Evolutionary conservation across 306 rosid species (phyloP), one percentile per base, ranked within the genome.

Genomic region (Rosa lucieae): DNA sequence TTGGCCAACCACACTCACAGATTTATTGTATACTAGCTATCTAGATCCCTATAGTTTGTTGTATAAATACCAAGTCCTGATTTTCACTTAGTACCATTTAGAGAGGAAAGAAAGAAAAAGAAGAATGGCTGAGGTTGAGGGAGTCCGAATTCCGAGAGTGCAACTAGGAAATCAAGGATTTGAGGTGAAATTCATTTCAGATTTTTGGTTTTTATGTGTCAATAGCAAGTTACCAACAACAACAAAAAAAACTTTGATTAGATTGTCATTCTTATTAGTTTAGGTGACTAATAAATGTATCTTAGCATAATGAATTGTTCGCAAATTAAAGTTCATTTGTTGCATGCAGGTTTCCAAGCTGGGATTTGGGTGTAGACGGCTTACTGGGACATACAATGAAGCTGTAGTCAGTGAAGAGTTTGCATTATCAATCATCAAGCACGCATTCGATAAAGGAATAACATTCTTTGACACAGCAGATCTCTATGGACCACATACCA

Each of bases 161-260:
- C 80, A 76, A 67, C 87, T 87, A 65, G 93, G 90, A 79, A 78
- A n/a, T 29, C 86, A 76, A 67, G 93, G 93, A 78, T 78, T 89
- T 6, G 79, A 87, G 89, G 93, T 84, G 48, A 17, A 37, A 10
- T n/a, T 46, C n/a, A 69, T 63, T 51, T 76, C 10, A 1, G 39
- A 20, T 75, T 15, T 15, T 53, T 44, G 48, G n/a, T 1, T 32
- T 32, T 32, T 32, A 32, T 32, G 35, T 32, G 35, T 32, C 35
- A 32, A 32, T 32, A 32, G 35, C 35, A 32, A 32, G 35, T 32
- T 32, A 32, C 35, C 35, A 32, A 32, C 35, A 32, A 32, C 35
- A 32, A 32, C 1, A 32, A 32, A 32, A 32, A 32, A 32, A 32
- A 32, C 35, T 32, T 32, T 32, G 35, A 32, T 32, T 32, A 32